Evolutionary conservation across 2,329 filamentous ascomycete species (phyloP).

Genomic region (Apiospora saccharicola): DNA sequence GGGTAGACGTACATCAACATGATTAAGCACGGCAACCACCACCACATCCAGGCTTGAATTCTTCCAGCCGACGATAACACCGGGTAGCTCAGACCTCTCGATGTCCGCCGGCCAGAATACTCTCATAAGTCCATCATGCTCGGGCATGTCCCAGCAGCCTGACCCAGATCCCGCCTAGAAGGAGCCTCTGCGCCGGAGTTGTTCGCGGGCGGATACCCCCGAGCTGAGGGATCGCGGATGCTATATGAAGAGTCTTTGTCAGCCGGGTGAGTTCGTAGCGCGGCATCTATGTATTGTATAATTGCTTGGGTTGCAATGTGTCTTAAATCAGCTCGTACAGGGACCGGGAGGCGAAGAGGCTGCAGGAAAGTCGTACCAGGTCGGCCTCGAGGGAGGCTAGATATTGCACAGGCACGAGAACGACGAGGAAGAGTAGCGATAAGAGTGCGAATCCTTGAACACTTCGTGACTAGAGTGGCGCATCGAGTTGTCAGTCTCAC

Average conservation of each 20-base stretch:
- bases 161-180: constrained; percentile 67
- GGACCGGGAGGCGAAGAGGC: constrained; percentile 10
- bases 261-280: constrained; percentile 28
- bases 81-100: constrained; percentile 73
- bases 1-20: constrained; percentile 77
- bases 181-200: constrained; percentile 90
- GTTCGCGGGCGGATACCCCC: constrained; percentile 93
- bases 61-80: constrained; percentile 93
- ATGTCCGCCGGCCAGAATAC: constrained; percentile 98
- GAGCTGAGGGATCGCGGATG: constrained; percentile 81
- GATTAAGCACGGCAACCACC: constrained; percentile 86
- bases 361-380: constrained; percentile 65
- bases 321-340: constrained; percentile 20
- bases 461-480: constrained; percentile 71
- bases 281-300: background rate
- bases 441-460: constrained; percentile 85
- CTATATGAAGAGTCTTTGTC: constrained; percentile 53
- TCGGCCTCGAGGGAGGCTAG: constrained; percentile 82
- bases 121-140: constrained; percentile 90
- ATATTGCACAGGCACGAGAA: constrained; percentile 84
- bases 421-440: constrained; percentile 82
- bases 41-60: constrained; percentile 92
- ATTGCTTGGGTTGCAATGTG: background rate
- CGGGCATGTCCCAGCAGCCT: constrained; percentile 64
- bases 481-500: constrained; percentile 28